phyloP scores from a whole-genome alignment of 345 rosid species.

The Populus tremula region DNA sequence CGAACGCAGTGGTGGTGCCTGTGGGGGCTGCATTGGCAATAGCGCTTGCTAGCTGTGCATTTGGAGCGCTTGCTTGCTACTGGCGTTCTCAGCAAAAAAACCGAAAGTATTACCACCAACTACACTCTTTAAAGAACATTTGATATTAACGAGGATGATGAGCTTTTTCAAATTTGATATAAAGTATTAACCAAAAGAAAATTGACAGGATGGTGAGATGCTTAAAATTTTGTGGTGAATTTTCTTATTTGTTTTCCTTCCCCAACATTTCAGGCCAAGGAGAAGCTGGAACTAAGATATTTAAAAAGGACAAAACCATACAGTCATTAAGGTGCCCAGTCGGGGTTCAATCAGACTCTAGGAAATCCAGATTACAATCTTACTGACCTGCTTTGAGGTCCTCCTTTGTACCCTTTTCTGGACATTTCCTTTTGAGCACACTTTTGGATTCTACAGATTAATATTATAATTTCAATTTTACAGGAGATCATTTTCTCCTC shows the following conservation, averaged over 20 bases:
- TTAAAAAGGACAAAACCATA: conserved; percentile 29
- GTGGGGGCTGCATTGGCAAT: conserved; percentile 96
- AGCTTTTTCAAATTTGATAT: conserved; percentile 27
- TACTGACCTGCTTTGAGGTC: conserved; percentile 32
- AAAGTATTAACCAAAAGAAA: not conserved
- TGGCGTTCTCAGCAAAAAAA: conserved; percentile 97
- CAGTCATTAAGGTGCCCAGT: conserved; percentile 26
- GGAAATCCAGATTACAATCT: conserved; percentile 35
- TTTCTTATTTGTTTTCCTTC: conserved; percentile 47
- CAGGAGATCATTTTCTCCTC: conserved; percentile 6
- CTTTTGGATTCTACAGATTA: conserved; percentile 28
- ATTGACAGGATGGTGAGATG: no score
- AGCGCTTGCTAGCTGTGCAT: conserved; percentile 93
- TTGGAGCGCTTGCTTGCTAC: conserved; percentile 95
- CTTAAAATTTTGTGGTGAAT: conserved; percentile 7
- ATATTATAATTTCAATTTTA: conserved; percentile 9
- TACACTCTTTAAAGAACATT: conserved; percentile 79
- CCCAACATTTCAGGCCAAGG: conserved; percentile 69
- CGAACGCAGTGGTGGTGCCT: conserved; percentile 80
- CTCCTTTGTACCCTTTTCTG: conserved; percentile 24
- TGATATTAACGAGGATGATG: conserved; percentile 47
- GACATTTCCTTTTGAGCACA: not conserved
- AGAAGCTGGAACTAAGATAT: conserved; percentile 59
- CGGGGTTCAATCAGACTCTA: conserved; percentile 24
- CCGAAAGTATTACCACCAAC: conserved; percentile 88